phyloP scores from a whole-genome alignment of 1,284 basidiomycete genomes.

The Ceratorhiza oryzae-sativae region DNA sequence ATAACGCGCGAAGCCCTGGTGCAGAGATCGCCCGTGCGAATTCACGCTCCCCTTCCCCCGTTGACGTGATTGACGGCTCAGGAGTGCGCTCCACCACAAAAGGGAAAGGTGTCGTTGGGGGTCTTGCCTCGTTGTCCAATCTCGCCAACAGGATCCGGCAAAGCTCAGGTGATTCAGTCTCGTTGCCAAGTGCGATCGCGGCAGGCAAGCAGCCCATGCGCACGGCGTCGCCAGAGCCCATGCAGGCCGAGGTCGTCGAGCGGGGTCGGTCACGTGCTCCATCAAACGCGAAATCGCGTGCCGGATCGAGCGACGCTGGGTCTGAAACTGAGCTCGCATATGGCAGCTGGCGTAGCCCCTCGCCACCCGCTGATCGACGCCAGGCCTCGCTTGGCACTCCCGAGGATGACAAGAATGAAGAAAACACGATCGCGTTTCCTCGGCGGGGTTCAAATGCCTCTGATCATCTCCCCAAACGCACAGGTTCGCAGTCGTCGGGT shows the following conservation, averaged over 20 bases:
- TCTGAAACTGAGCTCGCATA: conserved; percentile 38
- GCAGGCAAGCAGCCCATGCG: conserved; percentile 24
- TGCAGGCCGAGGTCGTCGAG: conserved; percentile 21
- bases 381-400: not conserved
- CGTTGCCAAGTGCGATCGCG: not conserved
- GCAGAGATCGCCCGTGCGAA: conserved; percentile 34
- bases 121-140: conserved; percentile 25
- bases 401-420: not conserved
- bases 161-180: not conserved
- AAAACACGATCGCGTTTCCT: conserved; percentile 33
- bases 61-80: conserved; percentile 39
- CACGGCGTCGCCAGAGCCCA: conserved; percentile 23
- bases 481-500: conserved; percentile 26
- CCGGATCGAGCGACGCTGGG: conserved; percentile 8
- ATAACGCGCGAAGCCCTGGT: conserved; percentile 20
- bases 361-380: conserved; percentile 16
- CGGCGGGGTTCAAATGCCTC: conserved; percentile 29
- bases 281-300: conserved; percentile 17
- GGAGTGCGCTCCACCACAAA: conserved; percentile 13
- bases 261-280: conserved; percentile 25
- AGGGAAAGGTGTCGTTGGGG: conserved; percentile 33
- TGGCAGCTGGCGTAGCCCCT: conserved; percentile 32
- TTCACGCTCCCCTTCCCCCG: conserved; percentile 32
- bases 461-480: conserved; percentile 26
- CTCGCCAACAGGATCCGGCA: conserved; percentile 19